These are phyloP conservation scores for Gigaspora rosea DNA, from an alignment of 192 early-diverging fungal species.

Conservation along the genomic window DNA sequence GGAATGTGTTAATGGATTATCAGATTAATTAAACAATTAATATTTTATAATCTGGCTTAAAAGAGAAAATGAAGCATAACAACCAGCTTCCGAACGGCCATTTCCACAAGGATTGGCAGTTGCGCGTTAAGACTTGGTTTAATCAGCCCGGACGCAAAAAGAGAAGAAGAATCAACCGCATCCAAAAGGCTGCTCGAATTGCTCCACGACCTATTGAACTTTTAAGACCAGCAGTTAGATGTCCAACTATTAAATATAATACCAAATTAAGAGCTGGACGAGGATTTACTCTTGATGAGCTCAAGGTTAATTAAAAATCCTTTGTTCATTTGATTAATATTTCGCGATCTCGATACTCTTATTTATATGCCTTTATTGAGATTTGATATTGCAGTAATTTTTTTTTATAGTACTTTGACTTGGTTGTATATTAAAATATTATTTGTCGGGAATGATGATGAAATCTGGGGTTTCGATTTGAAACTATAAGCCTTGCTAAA, in stretches of 20 bases:
- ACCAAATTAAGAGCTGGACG: conserved; percentile 93
- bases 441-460: no score
- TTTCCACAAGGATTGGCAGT: conserved; percentile 98
- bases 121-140: conserved; percentile 97
- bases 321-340: no score
- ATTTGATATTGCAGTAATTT: no score
- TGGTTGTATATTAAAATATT: no score
- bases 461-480: no score
- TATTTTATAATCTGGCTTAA: not conserved
- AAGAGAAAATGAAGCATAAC: conserved; percentile 80
- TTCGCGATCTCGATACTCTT: no score
- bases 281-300: conserved; percentile 98
- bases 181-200: conserved; percentile 94
- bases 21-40: no score
- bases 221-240: conserved; percentile 94
- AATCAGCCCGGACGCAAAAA: conserved; percentile 96
- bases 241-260: conserved; percentile 98
- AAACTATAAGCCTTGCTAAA: no score
- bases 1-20: no score
- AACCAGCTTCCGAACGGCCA: conserved; percentile 92
- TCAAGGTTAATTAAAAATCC: conserved; percentile 67
- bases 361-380: no score
- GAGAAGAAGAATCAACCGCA: conserved; percentile 80
- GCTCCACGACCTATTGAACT: conserved; percentile 96
- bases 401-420: no score